A percentile compares a stretch with the other conserved stretches of the same genome.
These are phyloP conservation scores for Nephelium lappaceum DNA, from an alignment of 345 rosid species.

Conservation along the genomic window DNA sequence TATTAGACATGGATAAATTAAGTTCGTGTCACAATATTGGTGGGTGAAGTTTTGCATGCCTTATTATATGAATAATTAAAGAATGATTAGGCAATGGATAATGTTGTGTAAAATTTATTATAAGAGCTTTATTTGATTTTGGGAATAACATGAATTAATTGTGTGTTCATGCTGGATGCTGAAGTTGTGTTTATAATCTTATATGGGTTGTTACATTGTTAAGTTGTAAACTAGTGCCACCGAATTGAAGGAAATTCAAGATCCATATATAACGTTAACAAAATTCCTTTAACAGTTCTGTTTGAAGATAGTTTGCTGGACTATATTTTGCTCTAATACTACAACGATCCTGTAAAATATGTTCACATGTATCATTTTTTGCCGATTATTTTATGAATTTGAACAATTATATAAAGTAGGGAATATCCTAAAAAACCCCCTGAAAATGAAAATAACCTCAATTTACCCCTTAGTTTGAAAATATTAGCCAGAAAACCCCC, in stretches of 20 bases:
- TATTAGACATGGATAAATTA: not conserved
- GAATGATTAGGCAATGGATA: not conserved
- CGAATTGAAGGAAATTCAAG: not conserved
- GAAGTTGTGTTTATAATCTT: not conserved
- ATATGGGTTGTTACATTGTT: not conserved
- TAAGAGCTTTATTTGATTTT: not conserved
- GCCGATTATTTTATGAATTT: not conserved
- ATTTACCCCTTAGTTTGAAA: too few species aligned
- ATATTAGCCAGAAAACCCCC: too few species aligned
- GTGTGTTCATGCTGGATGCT: not conserved
- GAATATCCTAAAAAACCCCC: too few species aligned
- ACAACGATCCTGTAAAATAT: not conserved
- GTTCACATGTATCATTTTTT: not conserved
- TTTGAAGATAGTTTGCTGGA: not conserved
- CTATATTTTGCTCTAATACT: not conserved
- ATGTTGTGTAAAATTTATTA: not conserved
- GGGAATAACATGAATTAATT: not conserved
- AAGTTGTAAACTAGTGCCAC: not conserved
- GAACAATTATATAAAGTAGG: not conserved
- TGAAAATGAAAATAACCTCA: too few species aligned
- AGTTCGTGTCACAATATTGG: not conserved
- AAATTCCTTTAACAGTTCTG: not conserved
- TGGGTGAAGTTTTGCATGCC: too few species aligned
- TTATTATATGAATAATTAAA: not conserved
- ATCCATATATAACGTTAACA: too few species aligned